These are phyloP conservation scores for Nigrospora sphaerica DNA, from an alignment of 2,329 filamentous ascomycete species.

Conservation along the genomic window DNA sequence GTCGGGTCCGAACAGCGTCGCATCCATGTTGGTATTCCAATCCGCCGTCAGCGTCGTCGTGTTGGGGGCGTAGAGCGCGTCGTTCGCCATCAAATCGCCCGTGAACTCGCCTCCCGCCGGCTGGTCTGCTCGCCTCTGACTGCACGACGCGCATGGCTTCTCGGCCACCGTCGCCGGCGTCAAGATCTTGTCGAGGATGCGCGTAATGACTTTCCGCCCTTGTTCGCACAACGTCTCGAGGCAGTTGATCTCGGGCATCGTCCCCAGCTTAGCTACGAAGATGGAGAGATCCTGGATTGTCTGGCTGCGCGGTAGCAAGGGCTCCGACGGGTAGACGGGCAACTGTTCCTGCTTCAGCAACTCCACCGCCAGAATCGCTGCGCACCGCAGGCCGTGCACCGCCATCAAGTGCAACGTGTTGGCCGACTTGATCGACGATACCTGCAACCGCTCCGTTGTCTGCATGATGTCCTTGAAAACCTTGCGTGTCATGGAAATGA, in stretches of 20 bases:
- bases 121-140: constrained; percentile 7
- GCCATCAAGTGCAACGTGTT: constrained; percentile 21
- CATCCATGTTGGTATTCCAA: constrained; percentile 17
- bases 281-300: constrained; percentile 28
- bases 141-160: constrained; percentile 5
- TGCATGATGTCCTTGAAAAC: constrained; percentile 24
- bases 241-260: constrained; percentile 11
- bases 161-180: constrained; percentile 14
- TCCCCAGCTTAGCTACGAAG: constrained; percentile 23
- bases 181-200: constrained; percentile 26
- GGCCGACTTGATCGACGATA: constrained; percentile 18
- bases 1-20: constrained; percentile 21
- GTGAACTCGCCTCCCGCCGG: constrained; percentile 8
- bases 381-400: constrained; percentile 24
- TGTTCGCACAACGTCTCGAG: constrained; percentile 20
- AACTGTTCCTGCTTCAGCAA: constrained; percentile 26
- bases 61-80: constrained; percentile 11
- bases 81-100: constrained; percentile 8
- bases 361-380: constrained; percentile 26
- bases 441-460: constrained; percentile 21
- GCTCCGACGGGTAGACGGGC: constrained; percentile 22
- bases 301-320: constrained; percentile 24
- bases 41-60: constrained; percentile 14
- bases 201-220: constrained; percentile 24
- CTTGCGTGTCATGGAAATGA: constrained; percentile 19